A percentile compares a stretch with the other conserved stretches of the same genome.
phyloP scores from a whole-genome alignment of 2,329 filamentous ascomycete species.

The Fusarium devonianum region DNA sequence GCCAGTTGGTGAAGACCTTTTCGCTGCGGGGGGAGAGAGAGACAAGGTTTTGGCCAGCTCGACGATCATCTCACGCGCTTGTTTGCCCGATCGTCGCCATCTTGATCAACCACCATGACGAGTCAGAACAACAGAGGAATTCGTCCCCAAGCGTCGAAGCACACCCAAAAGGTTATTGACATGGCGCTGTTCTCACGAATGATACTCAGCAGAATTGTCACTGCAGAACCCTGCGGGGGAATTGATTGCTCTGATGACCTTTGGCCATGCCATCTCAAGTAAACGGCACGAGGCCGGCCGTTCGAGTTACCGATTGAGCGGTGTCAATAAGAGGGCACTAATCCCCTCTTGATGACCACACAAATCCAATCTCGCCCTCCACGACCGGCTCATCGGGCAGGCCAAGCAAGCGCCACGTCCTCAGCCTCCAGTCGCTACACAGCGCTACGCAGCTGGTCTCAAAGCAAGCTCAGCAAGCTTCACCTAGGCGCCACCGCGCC shows the following conservation, averaged over 20 bases:
- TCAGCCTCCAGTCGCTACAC: conserved; percentile 11
- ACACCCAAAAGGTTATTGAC: neutral
- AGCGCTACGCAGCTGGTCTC: conserved; percentile 19
- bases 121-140: neutral
- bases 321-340: too few relatives aligned
- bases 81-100: neutral
- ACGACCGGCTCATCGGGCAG: conserved; percentile 11
- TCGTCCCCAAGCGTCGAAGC: neutral
- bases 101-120: conserved; percentile 2
- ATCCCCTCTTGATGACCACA: too few relatives aligned
- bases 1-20: neutral
- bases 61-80: neutral
- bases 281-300: neutral
- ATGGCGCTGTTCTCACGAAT: too few relatives aligned
- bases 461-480: conserved; percentile 17
- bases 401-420: conserved; percentile 26
- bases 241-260: conserved; percentile 4
- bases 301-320: conserved; percentile 3
- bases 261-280: neutral
- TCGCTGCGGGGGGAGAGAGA: neutral
- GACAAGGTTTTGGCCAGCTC: neutral
- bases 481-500: conserved; percentile 16
- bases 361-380: too few relatives aligned
- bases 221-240: neutral
- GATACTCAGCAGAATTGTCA: too few relatives aligned